phyloP scores from a whole-genome alignment of 2,329 filamentous ascomycete genomes.

The Phialemoniopsis sp. region DNA sequence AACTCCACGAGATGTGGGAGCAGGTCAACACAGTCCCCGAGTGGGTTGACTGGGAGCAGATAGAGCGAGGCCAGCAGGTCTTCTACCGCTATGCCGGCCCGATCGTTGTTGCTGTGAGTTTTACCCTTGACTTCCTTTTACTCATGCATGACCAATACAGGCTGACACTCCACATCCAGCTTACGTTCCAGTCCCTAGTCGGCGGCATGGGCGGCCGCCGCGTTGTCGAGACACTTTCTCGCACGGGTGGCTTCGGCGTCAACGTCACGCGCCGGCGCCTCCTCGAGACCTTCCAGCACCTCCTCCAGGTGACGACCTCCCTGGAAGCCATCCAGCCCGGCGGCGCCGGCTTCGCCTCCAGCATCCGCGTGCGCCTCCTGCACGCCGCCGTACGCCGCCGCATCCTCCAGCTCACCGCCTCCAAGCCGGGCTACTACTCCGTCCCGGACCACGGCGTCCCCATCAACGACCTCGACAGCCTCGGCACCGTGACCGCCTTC shows the following conservation, averaged over 20 bases:
- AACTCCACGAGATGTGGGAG: conserved; percentile 55
- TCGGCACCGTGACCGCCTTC: conserved; percentile 69
- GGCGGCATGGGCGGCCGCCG: conserved; percentile 70
- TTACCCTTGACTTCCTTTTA: conserved; percentile 23
- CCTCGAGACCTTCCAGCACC: conserved; percentile 70
- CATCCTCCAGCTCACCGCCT: conserved; percentile 55
- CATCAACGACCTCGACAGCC: conserved; percentile 72
- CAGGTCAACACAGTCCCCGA: conserved; percentile 63
- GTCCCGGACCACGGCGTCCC: conserved; percentile 56
- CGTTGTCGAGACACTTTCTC: conserved; percentile 68
- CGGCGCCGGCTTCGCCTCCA: conserved; percentile 61
- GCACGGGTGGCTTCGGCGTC: conserved; percentile 70
- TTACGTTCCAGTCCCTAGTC: conserved; percentile 62
- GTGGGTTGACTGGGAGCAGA: conserved; percentile 77
- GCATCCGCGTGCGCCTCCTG: conserved; percentile 64
- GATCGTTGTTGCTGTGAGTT: conserved; percentile 59
- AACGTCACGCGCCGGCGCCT: conserved; percentile 61
- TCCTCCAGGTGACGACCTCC: conserved; percentile 65
- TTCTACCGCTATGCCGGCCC: conserved; percentile 74
- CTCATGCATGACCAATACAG: background rate
- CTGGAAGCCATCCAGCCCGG: conserved; percentile 63
- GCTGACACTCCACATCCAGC: conserved; percentile 19
- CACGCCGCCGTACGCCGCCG: conserved; percentile 64
- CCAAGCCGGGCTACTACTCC: conserved; percentile 59
- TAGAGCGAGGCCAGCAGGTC: conserved; percentile 68